Conservation (phyloP, 768 basidiomycete species). For the Suillus weaverae region DNA sequence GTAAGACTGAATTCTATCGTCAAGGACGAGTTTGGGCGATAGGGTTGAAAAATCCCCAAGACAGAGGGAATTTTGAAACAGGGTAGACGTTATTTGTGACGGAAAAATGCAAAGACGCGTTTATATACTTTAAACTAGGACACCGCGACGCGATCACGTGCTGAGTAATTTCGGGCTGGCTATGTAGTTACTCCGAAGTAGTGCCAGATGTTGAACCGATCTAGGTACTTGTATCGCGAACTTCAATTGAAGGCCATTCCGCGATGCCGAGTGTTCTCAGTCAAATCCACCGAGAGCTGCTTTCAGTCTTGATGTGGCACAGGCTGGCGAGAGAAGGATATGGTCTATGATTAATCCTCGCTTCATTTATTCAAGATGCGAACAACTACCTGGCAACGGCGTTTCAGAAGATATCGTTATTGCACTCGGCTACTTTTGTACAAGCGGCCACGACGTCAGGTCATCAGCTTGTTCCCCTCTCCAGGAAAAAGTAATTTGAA, state of each 20-base stretch:
- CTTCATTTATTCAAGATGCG: not conserved
- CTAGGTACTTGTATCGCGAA: not conserved
- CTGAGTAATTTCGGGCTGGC: not conserved
- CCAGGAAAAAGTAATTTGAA: not conserved
- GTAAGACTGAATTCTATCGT: not conserved
- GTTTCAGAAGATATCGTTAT: not conserved
- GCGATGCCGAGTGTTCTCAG: not conserved
- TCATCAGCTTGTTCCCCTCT: not conserved
- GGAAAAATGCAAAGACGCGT: not conserved
- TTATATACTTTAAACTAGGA: not conserved
- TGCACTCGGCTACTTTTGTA: not conserved
- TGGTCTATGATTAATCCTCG: not conserved
- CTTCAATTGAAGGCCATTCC: not conserved
- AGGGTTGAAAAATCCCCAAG: not conserved
- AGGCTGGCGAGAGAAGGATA: not conserved
- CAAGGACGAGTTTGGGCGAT: not conserved
- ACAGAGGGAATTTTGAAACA: not conserved
- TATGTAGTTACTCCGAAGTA: no score
- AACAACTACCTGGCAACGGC: not conserved
- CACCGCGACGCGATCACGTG: slow-evolving; percentile 2
- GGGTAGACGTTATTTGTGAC: not conserved
- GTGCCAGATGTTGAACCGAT: not conserved
- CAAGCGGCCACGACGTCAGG: not conserved
- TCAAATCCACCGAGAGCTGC: not conserved
- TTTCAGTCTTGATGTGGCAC: not conserved